phyloP scores from a whole-genome alignment of 1,284 basidiomycete species.

The Irpex sp. region DNA sequence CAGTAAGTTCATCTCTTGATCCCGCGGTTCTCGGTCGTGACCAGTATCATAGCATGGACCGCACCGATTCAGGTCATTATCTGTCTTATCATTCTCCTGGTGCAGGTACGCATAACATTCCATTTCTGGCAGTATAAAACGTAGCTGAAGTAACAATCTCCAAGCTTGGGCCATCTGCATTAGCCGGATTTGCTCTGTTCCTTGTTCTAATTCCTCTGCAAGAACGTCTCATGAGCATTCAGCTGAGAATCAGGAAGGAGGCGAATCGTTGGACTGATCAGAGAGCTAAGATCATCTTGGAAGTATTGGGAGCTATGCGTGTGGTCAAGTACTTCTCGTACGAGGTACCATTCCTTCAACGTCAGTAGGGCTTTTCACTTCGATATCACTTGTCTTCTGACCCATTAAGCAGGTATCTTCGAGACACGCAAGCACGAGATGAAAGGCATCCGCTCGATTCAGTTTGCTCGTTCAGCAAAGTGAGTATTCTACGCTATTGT shows the following conservation, averaged over 20 bases:
- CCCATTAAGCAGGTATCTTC: constrained; percentile 41
- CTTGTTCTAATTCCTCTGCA: constrained; percentile 68
- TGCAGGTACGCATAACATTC: constrained; percentile 37
- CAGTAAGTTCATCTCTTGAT: constrained; percentile 26
- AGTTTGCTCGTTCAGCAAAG: constrained; percentile 62
- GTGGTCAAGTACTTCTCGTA: constrained; percentile 79
- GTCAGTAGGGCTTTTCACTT: constrained; percentile 31
- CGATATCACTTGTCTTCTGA: not conserved
- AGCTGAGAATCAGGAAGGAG: constrained; percentile 57
- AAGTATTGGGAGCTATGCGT: constrained; percentile 68
- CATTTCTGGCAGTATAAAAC: too few relatives aligned
- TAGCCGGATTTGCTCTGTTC: constrained; percentile 78
- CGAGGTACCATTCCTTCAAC: constrained; percentile 59
- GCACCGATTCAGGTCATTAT: constrained; percentile 65
- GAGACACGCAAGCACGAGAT: constrained; percentile 54
- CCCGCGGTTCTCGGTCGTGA: not conserved
- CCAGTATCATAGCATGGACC: constrained; percentile 48
- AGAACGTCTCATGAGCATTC: constrained; percentile 64
- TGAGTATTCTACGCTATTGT: constrained; percentile 27
- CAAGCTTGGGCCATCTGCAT: constrained; percentile 70
- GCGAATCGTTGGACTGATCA: constrained; percentile 72
- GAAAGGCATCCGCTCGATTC: constrained; percentile 50
- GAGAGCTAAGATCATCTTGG: constrained; percentile 63
- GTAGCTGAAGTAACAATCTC: not conserved
- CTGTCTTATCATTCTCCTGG: constrained; percentile 59